A percentile compares a stretch with the other conserved stretches of the same genome.
phyloP scores from a whole-genome alignment of 176 grass and related monocot species.

The Aegilops umbellulata region DNA sequence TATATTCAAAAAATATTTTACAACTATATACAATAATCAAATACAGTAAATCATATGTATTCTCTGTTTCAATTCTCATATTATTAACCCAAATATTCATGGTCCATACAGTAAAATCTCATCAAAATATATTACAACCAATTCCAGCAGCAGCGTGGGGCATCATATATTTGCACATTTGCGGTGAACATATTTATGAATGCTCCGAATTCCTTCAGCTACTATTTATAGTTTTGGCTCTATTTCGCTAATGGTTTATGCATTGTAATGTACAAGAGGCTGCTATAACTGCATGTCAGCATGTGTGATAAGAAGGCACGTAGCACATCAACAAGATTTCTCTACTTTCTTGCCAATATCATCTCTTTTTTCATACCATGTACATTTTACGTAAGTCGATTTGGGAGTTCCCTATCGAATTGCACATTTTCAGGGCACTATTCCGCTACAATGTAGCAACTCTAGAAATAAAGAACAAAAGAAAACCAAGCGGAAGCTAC shows the following conservation, averaged over 20 bases:
- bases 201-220: background rate
- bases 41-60: background rate
- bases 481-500: background rate
- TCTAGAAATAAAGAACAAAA: background rate
- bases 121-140: background rate
- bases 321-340: background rate
- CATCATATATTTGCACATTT: background rate
- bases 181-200: background rate
- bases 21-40: background rate
- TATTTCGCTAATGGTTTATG: background rate
- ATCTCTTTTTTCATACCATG: background rate
- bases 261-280: background rate
- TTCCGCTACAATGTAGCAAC: background rate
- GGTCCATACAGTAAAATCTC: background rate
- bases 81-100: background rate
- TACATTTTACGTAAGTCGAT: background rate
- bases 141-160: background rate
- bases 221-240: slow-evolving; percentile 10
- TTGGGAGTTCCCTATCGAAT: slow-evolving; percentile 16
- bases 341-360: background rate
- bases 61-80: background rate
- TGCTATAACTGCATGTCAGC: background rate
- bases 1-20: background rate
- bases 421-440: background rate
- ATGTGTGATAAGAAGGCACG: background rate